Conservation (phyloP, 257 asterid genomes). For the Penstemon eatonii region DNA sequence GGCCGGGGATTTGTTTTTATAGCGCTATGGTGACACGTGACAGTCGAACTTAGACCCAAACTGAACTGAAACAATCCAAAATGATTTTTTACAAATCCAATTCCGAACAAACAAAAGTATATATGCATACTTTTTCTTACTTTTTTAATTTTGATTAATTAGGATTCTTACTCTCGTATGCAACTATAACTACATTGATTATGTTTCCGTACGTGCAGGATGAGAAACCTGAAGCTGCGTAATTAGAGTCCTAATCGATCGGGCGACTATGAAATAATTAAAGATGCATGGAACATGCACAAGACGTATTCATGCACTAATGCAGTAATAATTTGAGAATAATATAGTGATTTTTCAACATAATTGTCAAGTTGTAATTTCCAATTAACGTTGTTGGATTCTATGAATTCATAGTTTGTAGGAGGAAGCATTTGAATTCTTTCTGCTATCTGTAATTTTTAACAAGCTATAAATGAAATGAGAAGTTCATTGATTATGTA, state of each 20-base stretch:
- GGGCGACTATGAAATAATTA: neutral
- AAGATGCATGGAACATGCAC: neutral
- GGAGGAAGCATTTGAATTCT: neutral
- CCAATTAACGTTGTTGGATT: neutral
- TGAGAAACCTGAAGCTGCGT: constrained; percentile 29
- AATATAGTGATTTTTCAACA: neutral
- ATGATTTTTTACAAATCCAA: too few relatives aligned
- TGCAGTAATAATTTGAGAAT: constrained; percentile 4
- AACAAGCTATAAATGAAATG: neutral
- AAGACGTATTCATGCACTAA: neutral
- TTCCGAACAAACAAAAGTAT: too few relatives aligned
- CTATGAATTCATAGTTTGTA: neutral
- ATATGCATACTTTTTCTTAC: neutral
- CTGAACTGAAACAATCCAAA: too few relatives aligned
- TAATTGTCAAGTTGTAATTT: constrained; percentile 11
- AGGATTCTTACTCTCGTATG: neutral
- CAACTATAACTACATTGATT: neutral
- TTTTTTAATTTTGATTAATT: neutral
- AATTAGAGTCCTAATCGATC: neutral
- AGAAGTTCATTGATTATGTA: neutral
- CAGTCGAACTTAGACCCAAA: too few relatives aligned
- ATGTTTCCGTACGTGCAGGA: constrained; percentile 26
- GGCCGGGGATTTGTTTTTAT: too few relatives aligned
- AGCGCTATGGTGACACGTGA: too few relatives aligned
- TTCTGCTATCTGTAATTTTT: neutral